These are phyloP conservation scores for Sonneratia alba DNA, from an alignment of 345 rosid species.

Conservation along the genomic window DNA sequence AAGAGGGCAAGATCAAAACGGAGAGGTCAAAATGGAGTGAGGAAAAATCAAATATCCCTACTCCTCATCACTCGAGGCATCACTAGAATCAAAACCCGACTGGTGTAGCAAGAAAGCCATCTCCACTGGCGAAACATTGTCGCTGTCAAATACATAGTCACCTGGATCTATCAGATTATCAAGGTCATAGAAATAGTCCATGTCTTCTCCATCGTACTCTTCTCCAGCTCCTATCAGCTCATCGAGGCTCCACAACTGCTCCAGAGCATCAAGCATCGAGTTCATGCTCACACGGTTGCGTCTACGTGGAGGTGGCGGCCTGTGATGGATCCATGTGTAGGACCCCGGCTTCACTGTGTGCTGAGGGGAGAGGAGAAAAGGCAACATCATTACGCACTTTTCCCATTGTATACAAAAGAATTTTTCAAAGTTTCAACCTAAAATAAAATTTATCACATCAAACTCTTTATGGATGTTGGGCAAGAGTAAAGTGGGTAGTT, in stretches of 20 bases:
- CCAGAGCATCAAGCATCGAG: conserved; percentile 36
- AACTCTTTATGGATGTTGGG: neutral
- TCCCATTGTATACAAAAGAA: neutral
- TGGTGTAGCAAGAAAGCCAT: conserved; percentile 42
- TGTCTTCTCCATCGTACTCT: conserved; percentile 1
- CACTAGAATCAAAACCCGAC: conserved; percentile 30
- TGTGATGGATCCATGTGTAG: conserved; percentile 60
- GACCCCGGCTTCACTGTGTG: conserved; percentile 63
- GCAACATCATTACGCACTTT: neutral
- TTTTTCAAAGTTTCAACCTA: too few relatives aligned
- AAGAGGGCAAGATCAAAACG: neutral
- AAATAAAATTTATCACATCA: too few relatives aligned
- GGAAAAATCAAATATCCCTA: conserved; percentile 13
- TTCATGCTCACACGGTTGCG: conserved; percentile 37
- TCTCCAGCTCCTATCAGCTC: conserved; percentile 28
- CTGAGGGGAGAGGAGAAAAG: conserved; percentile 2
- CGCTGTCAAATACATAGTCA: conserved; percentile 37
- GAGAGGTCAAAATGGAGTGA: neutral
- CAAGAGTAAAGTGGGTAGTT: neutral
- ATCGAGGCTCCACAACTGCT: conserved; percentile 20
- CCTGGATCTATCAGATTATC: conserved; percentile 20
- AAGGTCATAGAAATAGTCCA: neutral
- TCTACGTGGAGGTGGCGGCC: conserved; percentile 52
- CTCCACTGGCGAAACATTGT: conserved; percentile 36
- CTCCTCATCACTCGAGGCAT: conserved; percentile 49